Conservation (phyloP, 768 basidiomycete genomes). For the Suillus alpinus region DNA sequence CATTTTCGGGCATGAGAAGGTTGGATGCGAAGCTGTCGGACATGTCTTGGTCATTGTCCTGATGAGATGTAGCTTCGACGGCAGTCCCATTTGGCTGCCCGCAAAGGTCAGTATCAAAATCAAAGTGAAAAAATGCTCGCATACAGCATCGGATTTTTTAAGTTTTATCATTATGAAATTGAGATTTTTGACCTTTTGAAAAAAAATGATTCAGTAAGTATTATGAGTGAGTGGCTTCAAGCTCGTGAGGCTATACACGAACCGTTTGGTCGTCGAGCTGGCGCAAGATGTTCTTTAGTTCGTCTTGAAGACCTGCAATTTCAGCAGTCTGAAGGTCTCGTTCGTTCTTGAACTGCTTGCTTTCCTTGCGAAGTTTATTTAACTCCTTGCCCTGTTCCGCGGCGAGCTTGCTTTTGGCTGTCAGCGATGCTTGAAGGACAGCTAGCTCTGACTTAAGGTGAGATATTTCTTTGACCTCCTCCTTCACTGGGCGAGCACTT, state of each 20-base stretch:
- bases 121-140: not conserved
- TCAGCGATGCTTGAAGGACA: not conserved
- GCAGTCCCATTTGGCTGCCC: not conserved
- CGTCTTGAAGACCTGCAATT: slow-evolving; percentile 4
- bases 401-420: not conserved
- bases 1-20: not conserved
- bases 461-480: not conserved
- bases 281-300: not conserved
- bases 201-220: not conserved
- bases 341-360: not conserved
- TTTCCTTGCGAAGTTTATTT: slow-evolving; percentile 3
- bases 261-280: slow-evolving; percentile 1
- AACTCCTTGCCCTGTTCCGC: slow-evolving; percentile 2
- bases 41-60: not conserved
- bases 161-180: not conserved
- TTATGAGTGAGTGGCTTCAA: not conserved
- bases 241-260: not conserved
- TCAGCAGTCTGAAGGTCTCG: slow-evolving; percentile 2
- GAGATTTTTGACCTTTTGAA: not conserved
- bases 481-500: too few relatives aligned
- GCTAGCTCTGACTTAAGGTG: not conserved
- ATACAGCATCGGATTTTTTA: not conserved
- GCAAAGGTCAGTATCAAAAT: not conserved
- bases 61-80: not conserved
- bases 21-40: not conserved